A percentile compares a stretch with the other conserved stretches of the same genome.
phyloP scores from a whole-genome alignment of 2,329 filamentous ascomycete genomes.

The Calycina herbarum region DNA sequence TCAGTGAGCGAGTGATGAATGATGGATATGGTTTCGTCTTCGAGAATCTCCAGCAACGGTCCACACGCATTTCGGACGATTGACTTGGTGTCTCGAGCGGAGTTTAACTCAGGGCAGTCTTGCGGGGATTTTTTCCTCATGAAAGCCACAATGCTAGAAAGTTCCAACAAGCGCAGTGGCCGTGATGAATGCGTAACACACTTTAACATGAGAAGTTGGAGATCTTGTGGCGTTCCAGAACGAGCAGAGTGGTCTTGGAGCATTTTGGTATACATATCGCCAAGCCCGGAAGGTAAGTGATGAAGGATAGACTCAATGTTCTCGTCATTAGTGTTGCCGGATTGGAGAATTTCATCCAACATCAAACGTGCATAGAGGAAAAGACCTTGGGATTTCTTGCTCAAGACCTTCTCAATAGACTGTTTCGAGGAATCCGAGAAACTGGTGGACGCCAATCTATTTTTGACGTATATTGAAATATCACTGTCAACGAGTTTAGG shows the following conservation, averaged over 20 bases:
- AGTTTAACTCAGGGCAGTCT: neutral
- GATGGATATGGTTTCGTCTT: constrained; percentile 45
- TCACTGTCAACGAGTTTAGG: constrained; percentile 42
- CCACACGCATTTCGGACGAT: constrained; percentile 39
- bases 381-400: constrained; percentile 13
- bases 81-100: constrained; percentile 15
- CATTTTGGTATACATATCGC: constrained; percentile 16
- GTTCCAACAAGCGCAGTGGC: constrained; percentile 23
- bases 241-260: constrained; percentile 11
- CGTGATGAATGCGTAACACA: constrained; percentile 26
- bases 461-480: constrained; percentile 24
- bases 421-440: constrained; percentile 10
- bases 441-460: constrained; percentile 14
- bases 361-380: constrained; percentile 25
- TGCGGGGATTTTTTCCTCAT: neutral
- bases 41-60: constrained; percentile 43
- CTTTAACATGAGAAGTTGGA: constrained; percentile 16
- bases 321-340: neutral
- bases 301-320: neutral
- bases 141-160: constrained; percentile 12
- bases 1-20: constrained; percentile 51
- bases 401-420: constrained; percentile 13
- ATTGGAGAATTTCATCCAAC: constrained; percentile 18
- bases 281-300: constrained; percentile 8
- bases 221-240: neutral